Evolutionary conservation across 768 basidiomycete genomes (phyloP), one percentile per base, ranked within the genome.

Genomic region (Nevesoporus exiguus): DNA sequence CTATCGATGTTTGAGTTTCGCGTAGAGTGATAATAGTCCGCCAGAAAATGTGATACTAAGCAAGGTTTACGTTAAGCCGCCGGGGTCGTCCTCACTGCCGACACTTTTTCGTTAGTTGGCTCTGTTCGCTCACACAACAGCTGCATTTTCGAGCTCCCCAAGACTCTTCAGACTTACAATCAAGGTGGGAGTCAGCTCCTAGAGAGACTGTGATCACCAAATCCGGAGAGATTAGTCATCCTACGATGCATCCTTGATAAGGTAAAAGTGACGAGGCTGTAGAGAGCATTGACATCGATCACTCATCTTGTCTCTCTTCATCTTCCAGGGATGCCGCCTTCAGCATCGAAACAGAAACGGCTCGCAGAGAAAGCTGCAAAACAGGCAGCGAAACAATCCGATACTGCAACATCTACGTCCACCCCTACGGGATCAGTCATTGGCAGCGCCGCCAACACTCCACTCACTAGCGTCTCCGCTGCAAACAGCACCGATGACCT

Each of bases 281-380:
- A 41, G 49, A 13, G 58, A 33, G 34, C 30, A 31, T 17, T 13
- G 13, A 57, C 57, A 71, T 72, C 66, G 70, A 70, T 70, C 56
- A 48, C 27, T 52, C 55, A 53, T 60, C 55, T 55, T n/a, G 40
- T 39, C 56, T 54, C 58, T 41, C 33, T 27, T 48, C 46, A 11
- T 31, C 45, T 21, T 55, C 63, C 43, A 57, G 73, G 56, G 61
- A 88, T 88, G 87, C 64, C 90, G 0, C 88, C 89, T 43, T 91
- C 90, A 49, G 79, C 86, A 24, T 89, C 90, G 44, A 92, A 92
- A 69, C 91, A 93, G 73, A 98, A 98, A 72, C 85, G 96, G 45
- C 82, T 97, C 53, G 94, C 92, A 57, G 95, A 96, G 73, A 97
- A 97, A 73, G 93, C 86, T 19, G 90, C 89, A 55, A 90, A 90